These are phyloP conservation scores for Vaccinium macrocarpon DNA, from an alignment of 148 eudicot species.

Conservation along the genomic window DNA sequence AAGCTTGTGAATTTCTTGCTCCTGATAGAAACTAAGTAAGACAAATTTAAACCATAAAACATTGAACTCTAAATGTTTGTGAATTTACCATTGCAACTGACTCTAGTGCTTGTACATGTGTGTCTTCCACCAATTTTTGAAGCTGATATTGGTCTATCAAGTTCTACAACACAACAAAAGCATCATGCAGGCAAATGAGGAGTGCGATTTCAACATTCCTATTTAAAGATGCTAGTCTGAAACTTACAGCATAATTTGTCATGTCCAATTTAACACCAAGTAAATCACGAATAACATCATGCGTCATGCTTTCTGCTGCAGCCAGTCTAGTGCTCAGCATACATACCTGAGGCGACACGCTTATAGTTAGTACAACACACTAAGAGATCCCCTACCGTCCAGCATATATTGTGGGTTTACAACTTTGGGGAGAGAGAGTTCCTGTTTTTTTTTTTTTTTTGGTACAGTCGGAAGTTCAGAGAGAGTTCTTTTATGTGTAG, in stretches of 20 bases:
- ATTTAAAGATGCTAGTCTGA: constrained; percentile 6
- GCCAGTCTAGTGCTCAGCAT: constrained; percentile 56
- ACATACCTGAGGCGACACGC: constrained; percentile 38
- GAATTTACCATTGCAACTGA: constrained; percentile 40
- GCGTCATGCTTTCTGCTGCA: constrained; percentile 74
- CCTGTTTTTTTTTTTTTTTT: no score
- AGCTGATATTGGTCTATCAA: constrained; percentile 54
- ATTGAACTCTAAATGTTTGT: neutral
- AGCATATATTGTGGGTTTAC: neutral
- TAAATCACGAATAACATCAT: constrained; percentile 73
- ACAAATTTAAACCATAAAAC: neutral
- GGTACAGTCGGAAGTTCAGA: no score
- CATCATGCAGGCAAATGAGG: constrained; percentile 4
- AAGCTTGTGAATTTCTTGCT: constrained; percentile 47
- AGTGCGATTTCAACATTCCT: constrained; percentile 9
- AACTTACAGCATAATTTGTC: constrained; percentile 62
- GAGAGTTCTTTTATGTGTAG: neutral
- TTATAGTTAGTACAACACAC: constrained; percentile 2
- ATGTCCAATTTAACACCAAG: constrained; percentile 68
- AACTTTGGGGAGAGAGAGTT: neutral
- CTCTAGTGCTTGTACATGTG: constrained; percentile 40
- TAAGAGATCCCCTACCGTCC: neutral
- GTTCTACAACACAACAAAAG: constrained; percentile 30
- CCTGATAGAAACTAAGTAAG: constrained; percentile 32
- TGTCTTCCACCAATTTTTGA: constrained; percentile 50